These are phyloP conservation scores for Syzygium jambos DNA, from an alignment of 345 rosid species.

Conservation along the genomic window DNA sequence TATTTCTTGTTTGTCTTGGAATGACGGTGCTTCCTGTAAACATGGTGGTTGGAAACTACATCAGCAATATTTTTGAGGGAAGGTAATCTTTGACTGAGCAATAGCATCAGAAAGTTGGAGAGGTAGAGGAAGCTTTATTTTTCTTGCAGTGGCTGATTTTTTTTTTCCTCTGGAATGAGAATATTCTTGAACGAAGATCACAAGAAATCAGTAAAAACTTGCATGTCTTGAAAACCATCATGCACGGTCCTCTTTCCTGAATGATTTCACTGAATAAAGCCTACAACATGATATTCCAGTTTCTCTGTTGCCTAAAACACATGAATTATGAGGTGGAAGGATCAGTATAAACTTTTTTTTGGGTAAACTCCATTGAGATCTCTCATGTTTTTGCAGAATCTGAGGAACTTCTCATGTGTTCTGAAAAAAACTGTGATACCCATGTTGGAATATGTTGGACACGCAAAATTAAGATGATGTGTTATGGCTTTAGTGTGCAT, in stretches of 20 bases:
- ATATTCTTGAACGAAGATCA: background rate
- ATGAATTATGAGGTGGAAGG: background rate
- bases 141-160: background rate
- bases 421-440: background rate
- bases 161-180: background rate
- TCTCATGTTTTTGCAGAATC: background rate
- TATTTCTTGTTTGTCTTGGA: conserved; percentile 85
- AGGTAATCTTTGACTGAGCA: conserved; percentile 33
- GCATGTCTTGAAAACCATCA: background rate
- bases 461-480: background rate
- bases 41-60: conserved; percentile 80
- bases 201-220: background rate
- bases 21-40: conserved; percentile 93
- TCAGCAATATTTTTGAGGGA: conserved; percentile 98
- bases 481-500: background rate
- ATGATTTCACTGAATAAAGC: background rate
- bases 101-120: background rate
- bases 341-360: background rate
- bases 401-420: background rate
- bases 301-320: background rate
- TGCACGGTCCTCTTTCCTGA: background rate
- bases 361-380: background rate
- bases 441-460: background rate
- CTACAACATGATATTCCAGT: background rate
- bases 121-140: background rate